Conservation (phyloP, 2,329 filamentous ascomycete species). For the Trichoderma gracile region DNA sequence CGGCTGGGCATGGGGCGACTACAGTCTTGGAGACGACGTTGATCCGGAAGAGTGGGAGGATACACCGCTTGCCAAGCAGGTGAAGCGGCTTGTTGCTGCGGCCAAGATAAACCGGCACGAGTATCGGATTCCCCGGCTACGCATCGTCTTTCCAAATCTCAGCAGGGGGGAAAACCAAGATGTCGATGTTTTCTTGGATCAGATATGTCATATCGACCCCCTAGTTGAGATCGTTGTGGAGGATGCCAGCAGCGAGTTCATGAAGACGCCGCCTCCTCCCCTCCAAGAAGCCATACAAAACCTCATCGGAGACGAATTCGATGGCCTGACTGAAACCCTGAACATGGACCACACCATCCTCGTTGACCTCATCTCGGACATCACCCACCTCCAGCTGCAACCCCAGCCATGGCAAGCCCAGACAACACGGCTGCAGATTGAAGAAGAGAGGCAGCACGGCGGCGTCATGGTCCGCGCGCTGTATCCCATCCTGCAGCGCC, state of each 20-base stretch:
- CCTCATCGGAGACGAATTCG: conserved; percentile 38
- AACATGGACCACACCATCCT: conserved; percentile 47
- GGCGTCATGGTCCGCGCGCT: conserved; percentile 40
- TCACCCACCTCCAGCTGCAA: conserved; percentile 41
- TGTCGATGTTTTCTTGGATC: conserved; percentile 39
- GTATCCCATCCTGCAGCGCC: conserved; percentile 39
- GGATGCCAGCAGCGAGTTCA: conserved; percentile 33
- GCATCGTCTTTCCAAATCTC: conserved; percentile 41
- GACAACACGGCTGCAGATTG: conserved; percentile 39
- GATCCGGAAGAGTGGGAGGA: conserved; percentile 41
- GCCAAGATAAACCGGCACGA: conserved; percentile 42
- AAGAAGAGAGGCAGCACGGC: conserved; percentile 37
- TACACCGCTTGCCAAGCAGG: conserved; percentile 37
- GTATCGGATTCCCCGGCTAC: conserved; percentile 41
- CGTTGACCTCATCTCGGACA: conserved; percentile 44
- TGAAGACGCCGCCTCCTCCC: conserved; percentile 31
- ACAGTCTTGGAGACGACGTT: conserved; percentile 36
- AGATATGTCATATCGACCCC: conserved; percentile 36
- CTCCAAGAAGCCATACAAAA: conserved; percentile 36
- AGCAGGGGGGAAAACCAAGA: conserved; percentile 33
- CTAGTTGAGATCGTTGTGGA: conserved; percentile 40
- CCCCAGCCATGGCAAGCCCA: conserved; percentile 39
- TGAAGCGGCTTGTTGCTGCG: conserved; percentile 40
- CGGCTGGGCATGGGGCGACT: conserved; percentile 46
- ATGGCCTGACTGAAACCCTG: conserved; percentile 39